Base-by-base conservation (phyloP, 768 basidiomycete genomes). In the Galerina sulciceps region DNA sequence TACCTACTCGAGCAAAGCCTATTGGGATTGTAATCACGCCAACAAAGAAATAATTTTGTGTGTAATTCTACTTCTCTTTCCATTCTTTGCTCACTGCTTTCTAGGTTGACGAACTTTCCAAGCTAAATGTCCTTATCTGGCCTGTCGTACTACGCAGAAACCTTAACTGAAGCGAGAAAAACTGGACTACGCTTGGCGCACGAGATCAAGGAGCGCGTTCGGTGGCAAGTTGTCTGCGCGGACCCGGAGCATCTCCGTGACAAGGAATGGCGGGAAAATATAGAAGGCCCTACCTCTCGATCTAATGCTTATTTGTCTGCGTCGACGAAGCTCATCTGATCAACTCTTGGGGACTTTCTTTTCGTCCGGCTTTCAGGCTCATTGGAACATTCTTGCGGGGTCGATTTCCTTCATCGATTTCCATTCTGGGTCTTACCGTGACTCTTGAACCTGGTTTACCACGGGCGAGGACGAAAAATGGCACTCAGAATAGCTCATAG, bases 11-110 rank as follows among this genome's bases (percentile, higher is more conserved):
- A 17, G 34, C 18, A 10, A 37, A 51, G 13, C 66, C 68, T 1
- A 54, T 64, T 15, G 68, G 62, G 20, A 41, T 69, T 10, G 62
- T 69, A 9, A 55, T 69, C 10, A 67, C 58, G 10, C n/a, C n/a
- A n/a, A n/a, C n/a, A n/a, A n/a, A n/a, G n/a, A n/a, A n/a, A n/a
- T n/a, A n/a, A n/a, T n/a, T n/a, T n/a, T n/a, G n/a, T n/a, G n/a
- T n/a, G n/a, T n/a, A n/a, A n/a, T n/a, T n/a, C n/a, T n/a, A n/a
- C n/a, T n/a, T n/a, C n/a, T n/a, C n/a, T n/a, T n/a, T n/a, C n/a
- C n/a, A n/a, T n/a, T n/a, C n/a, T n/a, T n/a, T n/a, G n/a, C n/a
- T n/a, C n/a, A n/a, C n/a, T n/a, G n/a, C n/a, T 43, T 43, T 43
- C 36, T 23, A 64, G 63, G 59, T 62, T 51, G 18, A 53, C 22